Conservation (phyloP, 1,284 basidiomycete genomes). For the Cryptococcus sp. region DNA sequence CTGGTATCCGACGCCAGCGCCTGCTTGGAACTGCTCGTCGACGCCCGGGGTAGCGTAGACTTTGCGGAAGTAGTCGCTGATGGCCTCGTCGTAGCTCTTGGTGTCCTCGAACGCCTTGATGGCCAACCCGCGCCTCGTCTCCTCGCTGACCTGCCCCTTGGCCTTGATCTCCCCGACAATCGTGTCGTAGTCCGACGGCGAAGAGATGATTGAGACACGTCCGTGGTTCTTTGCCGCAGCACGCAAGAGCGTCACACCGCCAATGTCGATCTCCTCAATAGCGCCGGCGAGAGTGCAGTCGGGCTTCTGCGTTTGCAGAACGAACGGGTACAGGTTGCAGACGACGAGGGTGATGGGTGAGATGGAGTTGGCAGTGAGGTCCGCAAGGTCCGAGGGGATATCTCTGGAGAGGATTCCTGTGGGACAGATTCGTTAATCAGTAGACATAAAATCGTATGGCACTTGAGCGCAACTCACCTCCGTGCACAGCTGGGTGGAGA, state of each 20-base stretch:
- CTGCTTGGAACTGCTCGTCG: conserved; percentile 65
- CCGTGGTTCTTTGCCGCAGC: conserved; percentile 99
- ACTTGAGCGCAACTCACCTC: conserved; percentile 63
- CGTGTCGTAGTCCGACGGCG: conserved; percentile 86
- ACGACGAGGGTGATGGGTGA: conserved; percentile 91
- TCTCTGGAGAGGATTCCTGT: conserved; percentile 85
- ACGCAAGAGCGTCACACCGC: conserved; percentile 94
- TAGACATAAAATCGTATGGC: not conserved
- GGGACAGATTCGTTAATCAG: not conserved
- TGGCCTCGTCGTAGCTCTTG: conserved; percentile 90
- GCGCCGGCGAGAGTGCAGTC: conserved; percentile 88
- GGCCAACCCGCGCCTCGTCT: conserved; percentile 76
- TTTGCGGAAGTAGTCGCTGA: conserved; percentile 94
- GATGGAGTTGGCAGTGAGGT: conserved; percentile 78
- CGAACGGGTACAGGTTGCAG: conserved; percentile 99
- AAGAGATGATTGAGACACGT: conserved; percentile 87
- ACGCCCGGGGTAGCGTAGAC: conserved; percentile 84
- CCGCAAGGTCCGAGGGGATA: conserved; percentile 81
- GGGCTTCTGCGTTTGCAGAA: conserved; percentile 83
- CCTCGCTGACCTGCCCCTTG: conserved; percentile 68
- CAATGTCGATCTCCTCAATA: conserved; percentile 98
- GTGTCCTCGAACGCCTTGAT: conserved; percentile 99
- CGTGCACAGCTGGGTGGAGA: conserved; percentile 97
- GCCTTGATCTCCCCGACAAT: conserved; percentile 77
- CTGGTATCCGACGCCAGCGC: conserved; percentile 66